Percentiles rank a stretch among this genome's conserved stretches.
These are phyloP conservation scores for Thermothelomyces thermophilus DNA, from an alignment of 2,329 filamentous ascomycete genomes.

Conservation along the genomic window DNA sequence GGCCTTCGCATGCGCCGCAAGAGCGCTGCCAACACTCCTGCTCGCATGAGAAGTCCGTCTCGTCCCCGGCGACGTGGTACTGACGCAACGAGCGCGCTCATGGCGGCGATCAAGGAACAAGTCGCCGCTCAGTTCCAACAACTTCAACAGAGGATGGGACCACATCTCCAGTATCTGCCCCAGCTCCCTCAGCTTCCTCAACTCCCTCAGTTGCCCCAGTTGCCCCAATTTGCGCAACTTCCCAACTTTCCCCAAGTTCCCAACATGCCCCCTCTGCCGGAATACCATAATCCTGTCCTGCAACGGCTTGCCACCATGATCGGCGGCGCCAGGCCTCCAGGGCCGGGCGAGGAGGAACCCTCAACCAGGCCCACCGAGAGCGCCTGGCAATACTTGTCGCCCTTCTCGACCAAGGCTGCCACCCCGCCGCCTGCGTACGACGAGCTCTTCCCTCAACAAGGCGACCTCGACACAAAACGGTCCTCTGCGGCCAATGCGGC, in stretches of 20 bases:
- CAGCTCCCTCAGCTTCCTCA: slow-evolving; percentile 41
- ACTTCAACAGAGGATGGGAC: slow-evolving; percentile 39
- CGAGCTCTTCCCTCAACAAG: slow-evolving; percentile 58
- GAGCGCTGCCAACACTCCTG: slow-evolving; percentile 22
- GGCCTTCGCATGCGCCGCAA: slow-evolving; percentile 34
- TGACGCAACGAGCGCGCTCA: slow-evolving; percentile 35
- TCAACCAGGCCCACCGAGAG: slow-evolving; percentile 42
- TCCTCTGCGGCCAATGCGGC: slow-evolving; percentile 52
- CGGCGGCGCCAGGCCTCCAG: slow-evolving; percentile 43
- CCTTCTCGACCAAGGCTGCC: slow-evolving; percentile 36
- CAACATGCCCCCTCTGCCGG: slow-evolving; percentile 61
- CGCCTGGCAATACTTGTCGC: slow-evolving; percentile 64
- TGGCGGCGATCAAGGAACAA: slow-evolving; percentile 67
- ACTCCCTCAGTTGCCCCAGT: slow-evolving; percentile 58
- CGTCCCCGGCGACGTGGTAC: slow-evolving; percentile 22
- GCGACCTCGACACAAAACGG: slow-evolving; percentile 48
- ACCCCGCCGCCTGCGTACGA: slow-evolving; percentile 64
- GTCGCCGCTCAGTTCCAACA: slow-evolving; percentile 68
- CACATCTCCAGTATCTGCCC: slow-evolving; percentile 19
- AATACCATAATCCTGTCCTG: slow-evolving; percentile 63
- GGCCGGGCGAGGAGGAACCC: slow-evolving; percentile 34
- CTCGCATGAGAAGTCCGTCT: slow-evolving; percentile 21
- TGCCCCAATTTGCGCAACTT: slow-evolving; percentile 58
- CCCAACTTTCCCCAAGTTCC: slow-evolving; percentile 55
- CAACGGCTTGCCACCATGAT: slow-evolving; percentile 35